phyloP scores from a whole-genome alignment of 805 yeast species.

The Cephaloascus albidus region DNA sequence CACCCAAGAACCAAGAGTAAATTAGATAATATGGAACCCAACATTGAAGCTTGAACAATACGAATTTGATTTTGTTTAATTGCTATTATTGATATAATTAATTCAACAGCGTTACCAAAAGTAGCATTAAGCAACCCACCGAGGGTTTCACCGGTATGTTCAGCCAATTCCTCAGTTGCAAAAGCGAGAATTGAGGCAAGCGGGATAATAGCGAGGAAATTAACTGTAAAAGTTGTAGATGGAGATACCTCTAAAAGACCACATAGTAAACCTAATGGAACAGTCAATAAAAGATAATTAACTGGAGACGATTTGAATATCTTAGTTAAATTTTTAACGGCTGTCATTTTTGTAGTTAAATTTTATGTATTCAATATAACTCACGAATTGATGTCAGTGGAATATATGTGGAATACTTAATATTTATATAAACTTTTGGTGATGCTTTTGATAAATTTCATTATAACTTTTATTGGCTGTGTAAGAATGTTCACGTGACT shows the following conservation, averaged over 20 bases:
- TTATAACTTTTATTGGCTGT: no score
- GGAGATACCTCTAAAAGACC: constrained; percentile 49
- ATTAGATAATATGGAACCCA: constrained; percentile 88
- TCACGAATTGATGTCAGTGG: no score
- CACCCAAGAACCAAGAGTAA: constrained; percentile 88
- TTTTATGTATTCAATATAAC: no score
- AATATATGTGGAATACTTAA: no score
- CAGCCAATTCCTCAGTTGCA: constrained; percentile 89
- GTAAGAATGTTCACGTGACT: no score
- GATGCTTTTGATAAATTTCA: no score
- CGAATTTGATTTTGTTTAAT: constrained; percentile 77
- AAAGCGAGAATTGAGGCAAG: constrained; percentile 83
- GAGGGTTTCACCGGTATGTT: constrained; percentile 79
- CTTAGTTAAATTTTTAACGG: constrained; percentile 2
- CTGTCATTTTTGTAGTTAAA: no score
- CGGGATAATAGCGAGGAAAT: constrained; percentile 87
- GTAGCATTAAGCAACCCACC: constrained; percentile 96
- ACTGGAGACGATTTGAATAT: constrained; percentile 54
- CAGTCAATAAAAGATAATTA: constrained; percentile 68
- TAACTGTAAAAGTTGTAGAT: constrained; percentile 55
- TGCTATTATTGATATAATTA: constrained; percentile 90
- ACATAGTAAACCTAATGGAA: constrained; percentile 82
- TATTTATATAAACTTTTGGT: no score
- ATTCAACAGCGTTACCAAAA: constrained; percentile 95
- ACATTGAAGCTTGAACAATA: constrained; percentile 95